These are phyloP conservation scores for Porosira glacialis DNA, from an alignment of 352 stramenopile genomes.

Conservation along the genomic window DNA sequence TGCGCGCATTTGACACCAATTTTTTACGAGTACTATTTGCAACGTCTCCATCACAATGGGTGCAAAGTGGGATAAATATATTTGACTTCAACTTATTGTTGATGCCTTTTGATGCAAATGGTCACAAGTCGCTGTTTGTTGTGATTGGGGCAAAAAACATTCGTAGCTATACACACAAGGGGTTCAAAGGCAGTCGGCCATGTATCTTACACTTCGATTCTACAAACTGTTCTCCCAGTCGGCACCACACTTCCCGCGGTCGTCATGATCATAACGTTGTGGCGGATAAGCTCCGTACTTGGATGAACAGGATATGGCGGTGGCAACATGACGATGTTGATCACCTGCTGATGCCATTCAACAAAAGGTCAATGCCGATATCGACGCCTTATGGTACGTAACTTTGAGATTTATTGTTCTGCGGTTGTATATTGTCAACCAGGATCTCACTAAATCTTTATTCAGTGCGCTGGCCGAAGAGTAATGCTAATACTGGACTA, in stretches of 20 bases:
- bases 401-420: too few species aligned
- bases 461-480: not conserved
- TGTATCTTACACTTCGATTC: not conserved
- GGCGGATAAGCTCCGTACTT: not conserved
- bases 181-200: not conserved
- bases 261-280: not conserved
- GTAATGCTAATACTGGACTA: not conserved
- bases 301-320: not conserved
- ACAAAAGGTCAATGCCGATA: not conserved
- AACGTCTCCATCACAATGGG: not conserved
- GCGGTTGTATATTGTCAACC: too few species aligned
- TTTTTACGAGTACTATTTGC: not conserved
- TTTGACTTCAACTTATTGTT: not conserved
- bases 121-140: not conserved
- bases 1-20: not conserved
- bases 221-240: too few species aligned
- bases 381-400: not conserved
- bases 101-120: not conserved
- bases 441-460: not conserved
- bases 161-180: not conserved
- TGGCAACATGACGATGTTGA: not conserved
- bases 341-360: not conserved
- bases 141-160: conserved; percentile 1
- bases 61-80: not conserved
- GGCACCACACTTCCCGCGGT: not conserved